A percentile compares a stretch with the other conserved stretches of the same genome.
These are phyloP conservation scores for Pseudocercospora eumusae DNA, from an alignment of 2,329 filamentous ascomycete species.

Conservation along the genomic window DNA sequence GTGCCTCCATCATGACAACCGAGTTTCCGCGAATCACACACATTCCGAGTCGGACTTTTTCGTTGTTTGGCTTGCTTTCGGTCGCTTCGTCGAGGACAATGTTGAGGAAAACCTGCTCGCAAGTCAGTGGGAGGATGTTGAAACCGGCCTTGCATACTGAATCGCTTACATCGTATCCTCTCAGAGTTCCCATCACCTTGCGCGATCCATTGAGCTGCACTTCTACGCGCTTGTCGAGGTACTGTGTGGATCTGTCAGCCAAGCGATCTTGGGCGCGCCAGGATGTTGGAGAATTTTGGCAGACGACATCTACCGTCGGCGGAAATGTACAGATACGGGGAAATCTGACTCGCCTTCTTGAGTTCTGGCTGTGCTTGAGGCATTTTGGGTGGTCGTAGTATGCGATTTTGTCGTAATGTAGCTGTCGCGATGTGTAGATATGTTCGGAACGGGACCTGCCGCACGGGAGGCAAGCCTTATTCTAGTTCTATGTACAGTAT, in stretches of 20 bases:
- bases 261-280: not conserved
- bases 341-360: slow-evolving; percentile 74
- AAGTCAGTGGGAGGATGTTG: not conserved
- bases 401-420: slow-evolving; percentile 3
- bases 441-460: not conserved
- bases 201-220: slow-evolving; percentile 97
- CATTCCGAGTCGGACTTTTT: slow-evolving; percentile 78
- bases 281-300: not conserved
- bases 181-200: slow-evolving; percentile 90
- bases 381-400: slow-evolving; percentile 57
- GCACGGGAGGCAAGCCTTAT: not conserved
- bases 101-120: slow-evolving; percentile 85
- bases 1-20: slow-evolving; percentile 87
- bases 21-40: slow-evolving; percentile 92
- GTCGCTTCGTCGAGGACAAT: slow-evolving; percentile 96
- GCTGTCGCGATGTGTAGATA: not conserved
- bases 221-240: slow-evolving; percentile 98
- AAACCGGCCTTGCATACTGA: not conserved
- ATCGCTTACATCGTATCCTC: slow-evolving; percentile 85
- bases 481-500: too few species aligned
- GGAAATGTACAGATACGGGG: not conserved
- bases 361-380: slow-evolving; percentile 98
- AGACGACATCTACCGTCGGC: slow-evolving; percentile 8
- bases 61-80: slow-evolving; percentile 88
- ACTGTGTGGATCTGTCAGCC: slow-evolving; percentile 62